Percentiles rank a stretch among this genome's conserved stretches.
Conservation (phyloP, 495 filamentous ascomycete species). For the Friedmanniomyces simplex region DNA sequence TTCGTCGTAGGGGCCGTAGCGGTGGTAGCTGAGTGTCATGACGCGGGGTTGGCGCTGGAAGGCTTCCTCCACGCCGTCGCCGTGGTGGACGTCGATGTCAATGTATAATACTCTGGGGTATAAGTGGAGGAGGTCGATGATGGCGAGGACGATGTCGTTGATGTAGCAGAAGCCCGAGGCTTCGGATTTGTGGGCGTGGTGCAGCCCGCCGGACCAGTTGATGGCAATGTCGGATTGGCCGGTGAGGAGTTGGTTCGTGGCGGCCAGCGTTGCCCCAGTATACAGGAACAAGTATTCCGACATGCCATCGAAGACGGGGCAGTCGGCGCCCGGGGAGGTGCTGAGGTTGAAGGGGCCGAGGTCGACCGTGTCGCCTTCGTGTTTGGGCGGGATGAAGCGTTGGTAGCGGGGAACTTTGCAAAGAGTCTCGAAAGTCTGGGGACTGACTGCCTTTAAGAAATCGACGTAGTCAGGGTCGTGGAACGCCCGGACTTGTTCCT, state of each 20-base stretch:
- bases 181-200: slow-evolving; percentile 91
- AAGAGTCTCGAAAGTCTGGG: slow-evolving; percentile 40
- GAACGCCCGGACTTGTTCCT: slow-evolving; percentile 78
- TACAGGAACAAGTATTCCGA: slow-evolving; percentile 94
- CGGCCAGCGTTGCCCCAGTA: slow-evolving; percentile 79
- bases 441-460: slow-evolving; percentile 53
- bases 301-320: slow-evolving; percentile 90
- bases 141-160: slow-evolving; percentile 95
- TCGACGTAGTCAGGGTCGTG: slow-evolving; percentile 84
- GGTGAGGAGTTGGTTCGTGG: slow-evolving; percentile 77
- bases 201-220: slow-evolving; percentile 98
- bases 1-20: slow-evolving; percentile 63
- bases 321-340: slow-evolving; percentile 60
- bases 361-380: slow-evolving; percentile 33
- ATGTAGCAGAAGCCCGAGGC: slow-evolving; percentile 96
- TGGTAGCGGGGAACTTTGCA: slow-evolving; percentile 23
- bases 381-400: slow-evolving; percentile 24
- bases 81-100: slow-evolving; percentile 97
- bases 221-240: slow-evolving; percentile 88
- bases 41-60: slow-evolving; percentile 96
- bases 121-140: slow-evolving; percentile 77
- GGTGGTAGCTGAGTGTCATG: slow-evolving; percentile 93
- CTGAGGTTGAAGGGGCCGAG: slow-evolving; percentile 59
- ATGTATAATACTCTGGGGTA: slow-evolving; percentile 92
- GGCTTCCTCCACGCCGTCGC: slow-evolving; percentile 92